These are phyloP conservation scores for Lotmaria passim DNA, from an alignment of 208 protist species.

Conservation along the genomic window DNA sequence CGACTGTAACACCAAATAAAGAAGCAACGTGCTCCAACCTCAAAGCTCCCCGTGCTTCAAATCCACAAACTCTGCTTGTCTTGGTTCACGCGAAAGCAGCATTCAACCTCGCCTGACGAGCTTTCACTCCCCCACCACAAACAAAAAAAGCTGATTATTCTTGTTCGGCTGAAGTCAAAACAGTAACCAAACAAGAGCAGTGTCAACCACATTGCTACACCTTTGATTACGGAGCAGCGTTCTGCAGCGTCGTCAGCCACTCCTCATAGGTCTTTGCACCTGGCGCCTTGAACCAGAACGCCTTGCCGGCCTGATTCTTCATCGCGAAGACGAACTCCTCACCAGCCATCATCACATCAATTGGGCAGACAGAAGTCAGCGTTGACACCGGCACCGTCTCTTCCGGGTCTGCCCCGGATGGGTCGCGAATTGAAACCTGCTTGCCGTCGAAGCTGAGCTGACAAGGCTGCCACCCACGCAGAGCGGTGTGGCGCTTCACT, in stretches of 20 bases:
- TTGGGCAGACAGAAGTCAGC: conserved; percentile 85
- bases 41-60: too few relatives aligned
- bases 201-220: not conserved
- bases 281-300: conserved; percentile 78
- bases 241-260: conserved; percentile 72
- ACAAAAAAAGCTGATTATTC: conserved; percentile 2
- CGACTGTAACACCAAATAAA: too few relatives aligned
- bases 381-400: conserved; percentile 60
- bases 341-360: conserved; percentile 71
- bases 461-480: conserved; percentile 81
- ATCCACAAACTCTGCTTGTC: not conserved
- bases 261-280: conserved; percentile 50
- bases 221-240: conserved; percentile 44
- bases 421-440: conserved; percentile 47
- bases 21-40: conserved; percentile 11
- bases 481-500: conserved; percentile 76
- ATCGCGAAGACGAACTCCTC: conserved; percentile 86
- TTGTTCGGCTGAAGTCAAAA: too few relatives aligned
- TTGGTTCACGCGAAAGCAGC: too few relatives aligned
- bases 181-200: not conserved
- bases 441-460: conserved; percentile 61
- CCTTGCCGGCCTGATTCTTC: conserved; percentile 84
- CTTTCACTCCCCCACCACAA: not conserved
- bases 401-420: conserved; percentile 37
- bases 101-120: too few relatives aligned